Base-by-base conservation (phyloP, 179 eudicot genomes). In the Beta macrorhiza region DNA sequence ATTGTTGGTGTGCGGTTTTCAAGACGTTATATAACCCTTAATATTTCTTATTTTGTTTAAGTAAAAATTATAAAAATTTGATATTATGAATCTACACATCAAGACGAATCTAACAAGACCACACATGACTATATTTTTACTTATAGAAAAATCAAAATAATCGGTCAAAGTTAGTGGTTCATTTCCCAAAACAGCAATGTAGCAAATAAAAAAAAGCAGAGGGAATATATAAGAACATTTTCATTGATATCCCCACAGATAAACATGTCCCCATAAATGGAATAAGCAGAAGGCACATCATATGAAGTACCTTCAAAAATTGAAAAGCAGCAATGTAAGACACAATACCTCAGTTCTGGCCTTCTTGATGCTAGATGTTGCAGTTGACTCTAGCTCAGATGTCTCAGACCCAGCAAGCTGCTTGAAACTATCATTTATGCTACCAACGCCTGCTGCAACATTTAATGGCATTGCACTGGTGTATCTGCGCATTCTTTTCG, bases 381-480 rank as follows among this genome's bases (percentile, higher is more conserved):
- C 97, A 80, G 97, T 92, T 72, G 97, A 93, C 86, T 93, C 98
- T 55, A 90, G 89, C 80, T 95, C 98, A 71, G 94, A 87, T 57
- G 85, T 82, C 79, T 92, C 97, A 53, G 87, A 80, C 69, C 89
- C 90, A 77, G 83, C 77, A 62, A 95, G 72, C 85, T 87, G 90
- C 86, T 83, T 90, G 61, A 88, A 86, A 84, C 87, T 87, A 81
- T 91, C 97, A 90, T 90, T 89, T 79, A 86, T 74, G 81, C 98
- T 91, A 69, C 97, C 95, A 76, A 87, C 84, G 67, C 97, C 86
- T 79, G 95, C 89, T 37, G 86, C 92, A 82, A 89, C 91, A 88
- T 91, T 92, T 74, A 90, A 87, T 44, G 98, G 97, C 91, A 93
- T 87, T 79, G 97, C 97, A 87, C 91, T 95, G 67, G 97, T 91